phyloP scores from a whole-genome alignment of 441 rosid genomes.

The Geranium incanum region DNA sequence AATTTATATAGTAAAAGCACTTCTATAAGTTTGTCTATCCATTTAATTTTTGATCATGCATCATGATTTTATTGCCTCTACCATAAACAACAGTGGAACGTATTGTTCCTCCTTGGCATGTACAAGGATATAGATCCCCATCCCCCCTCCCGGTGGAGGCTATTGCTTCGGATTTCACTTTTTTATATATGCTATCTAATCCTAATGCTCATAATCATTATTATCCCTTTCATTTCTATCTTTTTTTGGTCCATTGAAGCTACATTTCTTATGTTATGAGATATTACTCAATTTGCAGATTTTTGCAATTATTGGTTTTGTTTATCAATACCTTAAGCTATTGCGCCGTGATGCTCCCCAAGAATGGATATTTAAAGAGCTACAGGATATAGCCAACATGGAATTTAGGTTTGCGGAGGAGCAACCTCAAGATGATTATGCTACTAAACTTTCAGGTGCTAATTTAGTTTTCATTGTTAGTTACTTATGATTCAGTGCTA shows the following conservation, averaged over 20 bases:
- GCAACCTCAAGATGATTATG: slow-evolving; percentile 95
- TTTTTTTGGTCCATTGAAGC: slow-evolving; percentile 13
- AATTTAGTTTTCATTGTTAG: slow-evolving; percentile 11
- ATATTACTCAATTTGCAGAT: slow-evolving; percentile 39
- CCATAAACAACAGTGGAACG: neutral
- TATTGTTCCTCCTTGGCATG: neutral
- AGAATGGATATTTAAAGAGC: slow-evolving; percentile 97
- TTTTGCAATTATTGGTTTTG: slow-evolving; percentile 67
- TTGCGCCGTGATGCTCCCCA: slow-evolving; percentile 68
- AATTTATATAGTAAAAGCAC: neutral
- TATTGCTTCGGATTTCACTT: neutral
- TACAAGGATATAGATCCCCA: neutral
- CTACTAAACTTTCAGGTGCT: slow-evolving; percentile 86
- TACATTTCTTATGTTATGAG: slow-evolving; percentile 10
- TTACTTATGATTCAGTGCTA: neutral
- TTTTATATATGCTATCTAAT: neutral
- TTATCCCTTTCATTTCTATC: neutral
- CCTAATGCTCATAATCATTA: neutral
- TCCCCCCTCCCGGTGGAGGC: slow-evolving; percentile 4
- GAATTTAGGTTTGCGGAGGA: slow-evolving; percentile 92
- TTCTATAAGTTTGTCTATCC: neutral
- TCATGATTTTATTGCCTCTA: neutral
- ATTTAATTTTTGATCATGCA: neutral
- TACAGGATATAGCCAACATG: slow-evolving; percentile 91
- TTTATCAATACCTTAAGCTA: slow-evolving; percentile 79